phyloP scores from a whole-genome alignment of 2,329 filamentous ascomycete genomes.

The Verruconis gallopava region DNA sequence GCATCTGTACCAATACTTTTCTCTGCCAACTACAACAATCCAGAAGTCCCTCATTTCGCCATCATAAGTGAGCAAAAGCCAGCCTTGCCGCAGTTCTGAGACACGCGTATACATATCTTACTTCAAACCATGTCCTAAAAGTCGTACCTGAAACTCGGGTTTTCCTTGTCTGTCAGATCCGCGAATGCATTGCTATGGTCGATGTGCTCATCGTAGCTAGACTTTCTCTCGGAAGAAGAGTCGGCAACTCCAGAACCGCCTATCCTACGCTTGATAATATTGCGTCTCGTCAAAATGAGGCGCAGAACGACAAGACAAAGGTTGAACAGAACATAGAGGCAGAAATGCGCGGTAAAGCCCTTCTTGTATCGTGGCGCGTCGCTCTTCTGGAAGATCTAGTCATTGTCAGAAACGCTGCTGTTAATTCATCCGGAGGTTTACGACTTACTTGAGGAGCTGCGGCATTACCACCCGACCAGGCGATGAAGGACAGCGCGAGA shows the following conservation, averaged over 20 bases:
- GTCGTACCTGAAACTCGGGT: neutral
- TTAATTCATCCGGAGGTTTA: neutral
- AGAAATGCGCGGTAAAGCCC: neutral
- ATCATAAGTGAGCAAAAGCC: too few relatives aligned
- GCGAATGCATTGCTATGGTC: neutral
- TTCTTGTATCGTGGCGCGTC: neutral
- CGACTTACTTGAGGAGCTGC: slow-evolving; percentile 4
- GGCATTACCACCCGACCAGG: slow-evolving; percentile 1
- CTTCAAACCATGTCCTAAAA: too few relatives aligned
- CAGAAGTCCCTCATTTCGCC: too few relatives aligned
- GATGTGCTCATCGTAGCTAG: neutral
- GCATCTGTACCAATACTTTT: too few relatives aligned
- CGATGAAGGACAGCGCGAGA: slow-evolving; percentile 13
- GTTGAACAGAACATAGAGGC: slow-evolving; percentile 1
- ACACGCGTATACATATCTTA: too few relatives aligned
- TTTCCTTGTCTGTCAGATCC: neutral
- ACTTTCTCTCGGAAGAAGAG: neutral
- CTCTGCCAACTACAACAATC: too few relatives aligned
- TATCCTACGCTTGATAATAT: neutral
- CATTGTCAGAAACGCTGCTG: neutral
- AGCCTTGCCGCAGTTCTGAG: too few relatives aligned
- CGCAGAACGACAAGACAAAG: neutral
- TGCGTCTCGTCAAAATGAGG: neutral
- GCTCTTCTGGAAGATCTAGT: neutral
- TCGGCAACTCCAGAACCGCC: neutral